Conservation (phyloP, 2,329 filamentous ascomycete genomes). For the Talaromyces rugulosus region DNA sequence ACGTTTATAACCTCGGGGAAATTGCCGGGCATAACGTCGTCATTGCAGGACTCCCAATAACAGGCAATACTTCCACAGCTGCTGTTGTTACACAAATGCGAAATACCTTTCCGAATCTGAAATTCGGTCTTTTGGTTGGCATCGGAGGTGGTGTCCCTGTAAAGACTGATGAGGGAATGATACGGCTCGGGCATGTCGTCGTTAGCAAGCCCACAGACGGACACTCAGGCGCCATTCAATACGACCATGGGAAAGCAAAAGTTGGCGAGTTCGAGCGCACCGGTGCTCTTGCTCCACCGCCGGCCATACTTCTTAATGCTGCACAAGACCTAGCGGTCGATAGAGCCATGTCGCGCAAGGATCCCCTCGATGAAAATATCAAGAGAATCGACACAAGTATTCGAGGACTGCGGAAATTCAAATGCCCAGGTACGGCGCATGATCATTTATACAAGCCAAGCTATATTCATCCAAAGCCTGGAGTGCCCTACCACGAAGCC, state of each 20-base stretch:
- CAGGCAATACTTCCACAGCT: conserved; percentile 12
- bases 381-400: neutral
- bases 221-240: neutral
- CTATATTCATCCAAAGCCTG: neutral
- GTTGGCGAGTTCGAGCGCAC: conserved; percentile 1
- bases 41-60: neutral
- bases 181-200: conserved; percentile 17
- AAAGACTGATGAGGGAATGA: neutral
- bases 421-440: neutral
- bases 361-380: neutral
- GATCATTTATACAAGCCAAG: neutral
- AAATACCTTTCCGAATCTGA: conserved; percentile 10
- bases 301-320: conserved; percentile 1
- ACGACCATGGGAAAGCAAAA: neutral
- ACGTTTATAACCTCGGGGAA: conserved; percentile 12
- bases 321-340: conserved; percentile 2
- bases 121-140: conserved; percentile 14
- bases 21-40: conserved; percentile 15
- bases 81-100: conserved; percentile 13
- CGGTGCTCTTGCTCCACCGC: conserved; percentile 4
- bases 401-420: neutral
- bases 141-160: conserved; percentile 15
- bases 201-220: conserved; percentile 5
- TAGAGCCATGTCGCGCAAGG: neutral
- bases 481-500: neutral